phyloP scores from a whole-genome alignment of 2,329 filamentous ascomycete genomes.

The Leptographium lundbergii region DNA sequence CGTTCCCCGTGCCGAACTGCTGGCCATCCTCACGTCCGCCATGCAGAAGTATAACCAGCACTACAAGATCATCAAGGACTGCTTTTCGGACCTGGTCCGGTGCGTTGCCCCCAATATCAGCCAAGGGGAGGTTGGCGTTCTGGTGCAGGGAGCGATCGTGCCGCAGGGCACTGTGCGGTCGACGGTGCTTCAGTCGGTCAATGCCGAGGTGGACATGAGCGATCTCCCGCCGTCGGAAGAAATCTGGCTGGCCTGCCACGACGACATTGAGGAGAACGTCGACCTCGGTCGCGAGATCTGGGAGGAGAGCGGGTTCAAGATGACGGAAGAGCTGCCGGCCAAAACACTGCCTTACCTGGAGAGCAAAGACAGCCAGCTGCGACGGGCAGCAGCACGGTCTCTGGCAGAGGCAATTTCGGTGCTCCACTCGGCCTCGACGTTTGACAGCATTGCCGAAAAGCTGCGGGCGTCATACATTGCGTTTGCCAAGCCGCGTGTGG shows the following conservation, averaged over 20 bases:
- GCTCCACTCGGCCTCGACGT: slow-evolving; percentile 42
- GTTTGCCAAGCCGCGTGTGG: slow-evolving; percentile 68
- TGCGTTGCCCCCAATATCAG: slow-evolving; percentile 74
- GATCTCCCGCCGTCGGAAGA: slow-evolving; percentile 78
- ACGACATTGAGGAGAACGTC: slow-evolving; percentile 77
- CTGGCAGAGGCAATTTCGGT: slow-evolving; percentile 60
- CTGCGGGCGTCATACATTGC: slow-evolving; percentile 63
- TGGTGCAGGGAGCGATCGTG: slow-evolving; percentile 71
- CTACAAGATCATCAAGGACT: slow-evolving; percentile 91
- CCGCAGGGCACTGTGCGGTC: slow-evolving; percentile 69
- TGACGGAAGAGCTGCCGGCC: slow-evolving; percentile 51
- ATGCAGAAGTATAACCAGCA: slow-evolving; percentile 89
- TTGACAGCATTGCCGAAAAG: slow-evolving; percentile 38
- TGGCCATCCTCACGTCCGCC: slow-evolving; percentile 59
- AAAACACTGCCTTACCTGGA: slow-evolving; percentile 68
- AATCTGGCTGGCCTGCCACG: slow-evolving; percentile 87
- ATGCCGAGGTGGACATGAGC: slow-evolving; percentile 81
- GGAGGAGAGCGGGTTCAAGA: slow-evolving; percentile 77
- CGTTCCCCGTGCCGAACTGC: slow-evolving; percentile 62
- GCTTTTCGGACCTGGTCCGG: slow-evolving; percentile 72
- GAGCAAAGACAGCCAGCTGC: slow-evolving; percentile 66
- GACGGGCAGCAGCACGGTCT: slow-evolving; percentile 70
- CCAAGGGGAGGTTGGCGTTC: slow-evolving; percentile 55
- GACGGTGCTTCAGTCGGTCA: slow-evolving; percentile 78
- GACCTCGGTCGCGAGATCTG: slow-evolving; percentile 80